Conservation (phyloP, 1,284 basidiomycete genomes). For the Chiua sp. region DNA sequence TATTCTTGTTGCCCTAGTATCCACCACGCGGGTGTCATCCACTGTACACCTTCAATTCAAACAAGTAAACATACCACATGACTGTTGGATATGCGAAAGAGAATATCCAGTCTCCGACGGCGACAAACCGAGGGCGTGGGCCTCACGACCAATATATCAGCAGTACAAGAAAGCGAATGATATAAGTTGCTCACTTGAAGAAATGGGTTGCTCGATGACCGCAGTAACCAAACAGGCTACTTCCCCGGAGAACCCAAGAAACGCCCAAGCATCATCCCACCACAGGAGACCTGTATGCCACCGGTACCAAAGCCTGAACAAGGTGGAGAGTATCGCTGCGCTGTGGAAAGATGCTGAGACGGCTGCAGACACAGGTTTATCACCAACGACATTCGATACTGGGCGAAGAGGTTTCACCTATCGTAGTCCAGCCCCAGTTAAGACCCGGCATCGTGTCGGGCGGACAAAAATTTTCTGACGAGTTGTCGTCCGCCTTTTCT, state of each 20-base stretch:
- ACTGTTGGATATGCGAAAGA: constrained; percentile 25
- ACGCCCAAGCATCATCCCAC: constrained; percentile 35
- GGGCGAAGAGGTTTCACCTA: constrained; percentile 11
- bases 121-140: constrained; percentile 12
- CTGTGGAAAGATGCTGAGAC: constrained; percentile 25
- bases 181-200: background rate
- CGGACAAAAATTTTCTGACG: background rate
- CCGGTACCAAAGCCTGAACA: constrained; percentile 32
- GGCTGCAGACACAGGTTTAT: constrained; percentile 8
- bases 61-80: constrained; percentile 30
- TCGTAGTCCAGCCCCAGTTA: constrained; percentile 12
- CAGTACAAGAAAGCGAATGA: background rate
- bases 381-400: background rate
- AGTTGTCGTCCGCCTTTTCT: background rate
- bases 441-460: constrained; percentile 20
- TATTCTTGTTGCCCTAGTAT: constrained; percentile 28
- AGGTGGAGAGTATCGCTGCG: constrained; percentile 26
- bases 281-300: constrained; percentile 27
- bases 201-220: constrained; percentile 15
- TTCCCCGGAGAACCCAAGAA: constrained; percentile 24
- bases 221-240: constrained; percentile 10
- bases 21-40: constrained; percentile 1
- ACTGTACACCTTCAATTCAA: background rate
- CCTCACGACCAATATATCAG: constrained; percentile 9
- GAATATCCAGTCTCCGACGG: constrained; percentile 18